Conservation (phyloP, 2,329 filamentous ascomycete species). For the Ophiostoma ips region DNA sequence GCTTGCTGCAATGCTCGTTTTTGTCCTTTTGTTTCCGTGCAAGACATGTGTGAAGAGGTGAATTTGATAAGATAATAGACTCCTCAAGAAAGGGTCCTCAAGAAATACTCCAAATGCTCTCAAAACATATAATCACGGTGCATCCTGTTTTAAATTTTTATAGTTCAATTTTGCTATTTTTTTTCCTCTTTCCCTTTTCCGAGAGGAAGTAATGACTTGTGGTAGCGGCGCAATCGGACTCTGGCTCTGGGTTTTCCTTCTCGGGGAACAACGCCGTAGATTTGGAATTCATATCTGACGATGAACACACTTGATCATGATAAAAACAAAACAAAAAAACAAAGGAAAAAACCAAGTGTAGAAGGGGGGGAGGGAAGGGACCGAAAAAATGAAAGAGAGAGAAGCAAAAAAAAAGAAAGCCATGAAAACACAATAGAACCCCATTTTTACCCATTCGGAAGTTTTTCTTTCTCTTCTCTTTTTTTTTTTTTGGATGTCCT, state of each 20-base stretch:
- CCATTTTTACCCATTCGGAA: background rate
- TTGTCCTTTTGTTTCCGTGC: background rate
- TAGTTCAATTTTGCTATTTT: slow-evolving; percentile 1
- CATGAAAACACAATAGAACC: background rate
- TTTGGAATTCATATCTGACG: slow-evolving; percentile 2
- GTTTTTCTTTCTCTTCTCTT: background rate
- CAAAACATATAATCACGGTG: too few relatives aligned
- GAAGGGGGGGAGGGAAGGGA: too few relatives aligned
- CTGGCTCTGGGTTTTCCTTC: background rate
- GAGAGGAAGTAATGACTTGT: background rate
- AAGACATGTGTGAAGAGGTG: too few relatives aligned
- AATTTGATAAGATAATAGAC: too few relatives aligned
- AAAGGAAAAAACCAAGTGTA: background rate
- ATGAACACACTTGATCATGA: background rate
- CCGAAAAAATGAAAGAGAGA: background rate
- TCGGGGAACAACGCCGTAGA: slow-evolving; percentile 4
- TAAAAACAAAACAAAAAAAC: slow-evolving; percentile 1
- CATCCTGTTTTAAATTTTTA: slow-evolving; percentile 1
- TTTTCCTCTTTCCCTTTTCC: background rate
- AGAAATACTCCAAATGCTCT: too few relatives aligned
- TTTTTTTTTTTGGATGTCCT: background rate
- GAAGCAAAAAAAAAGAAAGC: background rate
- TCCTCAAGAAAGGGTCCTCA: too few relatives aligned
- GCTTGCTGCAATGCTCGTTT: background rate
- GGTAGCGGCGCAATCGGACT: background rate